A percentile compares a stretch with the other conserved stretches of the same genome.
Conservation (phyloP, 148 eudicot species). For the Amaranthus hypochondriacus region DNA sequence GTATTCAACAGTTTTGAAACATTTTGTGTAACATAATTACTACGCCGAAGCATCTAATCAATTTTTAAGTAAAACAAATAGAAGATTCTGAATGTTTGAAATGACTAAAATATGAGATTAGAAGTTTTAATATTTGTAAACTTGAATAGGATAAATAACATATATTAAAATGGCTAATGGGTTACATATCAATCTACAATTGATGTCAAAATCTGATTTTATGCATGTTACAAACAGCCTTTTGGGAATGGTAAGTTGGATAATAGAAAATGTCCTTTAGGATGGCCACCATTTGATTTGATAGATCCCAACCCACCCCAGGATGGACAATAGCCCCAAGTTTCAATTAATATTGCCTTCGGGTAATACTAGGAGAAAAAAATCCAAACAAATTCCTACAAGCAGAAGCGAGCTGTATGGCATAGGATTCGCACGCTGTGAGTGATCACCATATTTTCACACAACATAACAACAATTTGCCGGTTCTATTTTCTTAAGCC, state of each 20-base stretch:
- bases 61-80: too few species aligned
- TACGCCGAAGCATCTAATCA: too few species aligned
- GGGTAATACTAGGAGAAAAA: not conserved
- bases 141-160: not conserved
- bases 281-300: not conserved
- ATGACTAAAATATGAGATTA: not conserved
- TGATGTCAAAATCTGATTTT: not conserved
- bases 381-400: not conserved
- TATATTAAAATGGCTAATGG: not conserved
- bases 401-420: too few species aligned
- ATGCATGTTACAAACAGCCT: not conserved
- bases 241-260: not conserved
- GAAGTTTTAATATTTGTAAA: not conserved
- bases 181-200: not conserved
- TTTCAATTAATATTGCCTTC: not conserved
- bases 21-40: too few species aligned
- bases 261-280: not conserved
- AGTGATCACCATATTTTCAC: not conserved
- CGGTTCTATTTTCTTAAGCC: not conserved
- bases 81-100: not conserved
- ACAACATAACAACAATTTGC: not conserved
- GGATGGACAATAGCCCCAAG: not conserved
- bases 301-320: not conserved
- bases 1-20: too few species aligned
- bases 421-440: not conserved